Base-by-base conservation (phyloP, 2,329 filamentous ascomycete species). In the Hysterium pulicare region DNA sequence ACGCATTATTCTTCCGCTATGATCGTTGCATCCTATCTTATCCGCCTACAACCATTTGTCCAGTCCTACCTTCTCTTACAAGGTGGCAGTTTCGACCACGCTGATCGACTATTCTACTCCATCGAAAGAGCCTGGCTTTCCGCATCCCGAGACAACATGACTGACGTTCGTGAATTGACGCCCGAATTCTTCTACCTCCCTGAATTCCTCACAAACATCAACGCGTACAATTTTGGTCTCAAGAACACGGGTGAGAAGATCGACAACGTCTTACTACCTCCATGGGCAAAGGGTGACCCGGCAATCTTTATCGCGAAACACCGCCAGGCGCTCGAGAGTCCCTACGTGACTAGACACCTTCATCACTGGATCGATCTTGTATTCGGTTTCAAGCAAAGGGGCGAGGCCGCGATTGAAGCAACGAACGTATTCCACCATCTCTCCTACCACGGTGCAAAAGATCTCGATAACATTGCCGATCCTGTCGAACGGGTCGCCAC, bases 1-100 rank as follows among this genome's bases (percentile, higher is more conserved):
- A 98, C 94, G 0, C 94, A 98, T 64, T 98, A 98, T 66, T 97
- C 93, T 1, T 97, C 93, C 2, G 93, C 93, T 6, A 98, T 97
- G 93, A 96, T 95, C 45, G 93, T 98, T 5, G 90, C 90, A 10
- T 96, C 90, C 0, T 98, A 96, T 58, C 77, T 98, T 31, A 96
- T 98, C 57, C 85, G 93, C 15, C 76, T 98, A 13, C 91, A 95
- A 38, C 93, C 93, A 0, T 98, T 97, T 62, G 91, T 96, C 19
- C 89, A 97, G 55, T 95, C 93, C 0, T 97, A 95, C 60, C 81
- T 97, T 16, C 74, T 97, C 7, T 78, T 98, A 2, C 93, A 98
- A 66, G 93, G 93, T n/a, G 91, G 91, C 4, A 88, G 81, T 30
- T 98, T 97, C 60, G 93, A 98, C 61, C 91, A 98, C 59, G 89